These are phyloP conservation scores for Globisporangium canariense DNA, from an alignment of 352 stramenopile species.

Conservation along the genomic window DNA sequence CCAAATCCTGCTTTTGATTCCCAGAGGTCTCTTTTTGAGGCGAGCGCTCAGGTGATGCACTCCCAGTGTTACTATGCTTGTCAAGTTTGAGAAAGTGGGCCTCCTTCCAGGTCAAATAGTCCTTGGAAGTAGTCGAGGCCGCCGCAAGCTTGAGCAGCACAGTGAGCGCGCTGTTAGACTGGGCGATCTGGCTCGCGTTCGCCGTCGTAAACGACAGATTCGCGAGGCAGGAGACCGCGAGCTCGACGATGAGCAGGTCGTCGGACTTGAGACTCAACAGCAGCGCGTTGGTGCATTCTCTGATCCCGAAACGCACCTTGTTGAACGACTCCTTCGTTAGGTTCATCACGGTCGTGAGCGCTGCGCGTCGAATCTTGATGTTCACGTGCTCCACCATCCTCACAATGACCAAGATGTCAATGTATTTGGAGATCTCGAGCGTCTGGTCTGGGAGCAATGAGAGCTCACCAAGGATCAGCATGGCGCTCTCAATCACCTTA, in stretches of 20 bases:
- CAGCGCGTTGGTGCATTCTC: slow-evolving; percentile 52
- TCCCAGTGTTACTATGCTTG: slow-evolving; percentile 7
- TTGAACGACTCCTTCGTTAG: slow-evolving; percentile 79
- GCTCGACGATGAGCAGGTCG: slow-evolving; percentile 62
- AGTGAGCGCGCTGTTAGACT: slow-evolving; percentile 29
- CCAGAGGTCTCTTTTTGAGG: slow-evolving; percentile 13
- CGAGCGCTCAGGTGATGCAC: neutral
- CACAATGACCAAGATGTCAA: slow-evolving; percentile 61
- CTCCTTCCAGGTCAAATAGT: slow-evolving; percentile 61
- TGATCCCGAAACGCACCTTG: slow-evolving; percentile 65
- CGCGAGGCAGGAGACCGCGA: slow-evolving; percentile 54
- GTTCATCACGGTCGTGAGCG: slow-evolving; percentile 49
- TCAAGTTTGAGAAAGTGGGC: slow-evolving; percentile 18
- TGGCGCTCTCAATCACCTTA: slow-evolving; percentile 64
- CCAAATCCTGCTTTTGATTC: neutral
- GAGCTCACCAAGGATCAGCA: slow-evolving; percentile 72
- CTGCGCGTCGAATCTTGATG: slow-evolving; percentile 47
- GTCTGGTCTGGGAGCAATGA: slow-evolving; percentile 54
- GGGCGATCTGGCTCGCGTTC: slow-evolving; percentile 47
- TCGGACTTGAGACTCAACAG: slow-evolving; percentile 45
- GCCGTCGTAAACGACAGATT: slow-evolving; percentile 58
- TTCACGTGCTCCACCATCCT: slow-evolving; percentile 63
- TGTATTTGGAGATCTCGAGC: slow-evolving; percentile 65
- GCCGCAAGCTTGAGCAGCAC: slow-evolving; percentile 49
- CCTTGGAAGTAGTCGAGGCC: slow-evolving; percentile 33